Evolutionary conservation across 768 basidiomycete genomes (phyloP).

Genomic region (Fibroporia radiculosa): DNA sequence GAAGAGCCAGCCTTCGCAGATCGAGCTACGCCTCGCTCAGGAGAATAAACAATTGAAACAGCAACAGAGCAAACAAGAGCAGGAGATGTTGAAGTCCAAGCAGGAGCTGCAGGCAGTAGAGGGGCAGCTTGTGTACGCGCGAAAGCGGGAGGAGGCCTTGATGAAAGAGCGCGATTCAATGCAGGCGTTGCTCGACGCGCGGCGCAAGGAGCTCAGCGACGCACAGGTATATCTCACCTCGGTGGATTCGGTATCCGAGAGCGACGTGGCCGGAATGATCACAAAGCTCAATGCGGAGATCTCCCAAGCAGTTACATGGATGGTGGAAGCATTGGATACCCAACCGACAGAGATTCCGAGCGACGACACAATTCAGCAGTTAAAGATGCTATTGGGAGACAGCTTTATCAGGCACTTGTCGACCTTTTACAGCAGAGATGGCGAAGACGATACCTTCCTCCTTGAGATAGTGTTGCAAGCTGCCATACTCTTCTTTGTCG

Average conservation of each 20-base stretch:
- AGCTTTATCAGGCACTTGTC: neutral
- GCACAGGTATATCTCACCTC: conserved; percentile 39
- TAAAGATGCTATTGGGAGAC: neutral
- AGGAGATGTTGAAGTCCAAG: neutral
- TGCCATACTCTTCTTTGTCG: neutral
- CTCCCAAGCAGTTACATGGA: conserved; percentile 38
- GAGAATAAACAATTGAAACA: neutral
- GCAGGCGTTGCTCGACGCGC: conserved; percentile 22
- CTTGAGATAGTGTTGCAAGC: conserved; percentile 7
- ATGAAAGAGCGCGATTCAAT: conserved; percentile 12
- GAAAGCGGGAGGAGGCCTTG: neutral
- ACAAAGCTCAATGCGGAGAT: conserved; percentile 41
- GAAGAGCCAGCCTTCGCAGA: neutral
- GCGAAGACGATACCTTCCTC: conserved; percentile 1
- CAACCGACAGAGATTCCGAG: neutral
- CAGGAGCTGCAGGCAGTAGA: neutral
- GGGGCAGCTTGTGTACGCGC: neutral
- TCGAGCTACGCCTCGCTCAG: neutral
- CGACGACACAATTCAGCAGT: neutral
- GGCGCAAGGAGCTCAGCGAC: conserved; percentile 37
- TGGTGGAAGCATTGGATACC: conserved; percentile 34
- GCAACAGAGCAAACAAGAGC: neutral
- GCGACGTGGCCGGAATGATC: conserved; percentile 37
- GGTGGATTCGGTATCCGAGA: conserved; percentile 34
- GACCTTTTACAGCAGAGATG: neutral